These are phyloP conservation scores for Cladosporium sp. DNA, from an alignment of 2,329 filamentous ascomycete genomes.

Conservation along the genomic window DNA sequence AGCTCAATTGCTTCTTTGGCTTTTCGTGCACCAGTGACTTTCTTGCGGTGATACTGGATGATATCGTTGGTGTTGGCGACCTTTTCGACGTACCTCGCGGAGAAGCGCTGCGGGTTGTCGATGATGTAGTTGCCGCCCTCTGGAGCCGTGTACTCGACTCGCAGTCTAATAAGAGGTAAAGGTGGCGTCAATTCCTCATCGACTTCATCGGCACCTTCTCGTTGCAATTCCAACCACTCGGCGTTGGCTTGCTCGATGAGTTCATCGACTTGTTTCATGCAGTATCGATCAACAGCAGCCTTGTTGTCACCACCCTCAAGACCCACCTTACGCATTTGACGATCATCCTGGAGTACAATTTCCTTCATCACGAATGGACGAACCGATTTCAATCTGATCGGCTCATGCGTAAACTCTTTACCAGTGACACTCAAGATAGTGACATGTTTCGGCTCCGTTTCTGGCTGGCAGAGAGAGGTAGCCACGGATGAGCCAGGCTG, in stretches of 20 bases:
- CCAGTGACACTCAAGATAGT: constrained; percentile 80
- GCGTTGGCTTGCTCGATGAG: constrained; percentile 80
- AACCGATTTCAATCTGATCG: constrained; percentile 80
- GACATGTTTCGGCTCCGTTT: constrained; percentile 87
- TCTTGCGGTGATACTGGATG: constrained; percentile 88
- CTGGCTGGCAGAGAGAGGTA: constrained; percentile 83
- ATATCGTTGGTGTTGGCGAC: constrained; percentile 95
- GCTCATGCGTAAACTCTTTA: constrained; percentile 73
- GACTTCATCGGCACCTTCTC: constrained; percentile 48
- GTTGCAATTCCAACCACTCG: constrained; percentile 75
- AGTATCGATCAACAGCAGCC: constrained; percentile 69
- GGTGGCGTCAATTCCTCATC: constrained; percentile 61
- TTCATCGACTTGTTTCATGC: constrained; percentile 75
- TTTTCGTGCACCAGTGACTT: constrained; percentile 52
- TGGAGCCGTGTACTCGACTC: constrained; percentile 82
- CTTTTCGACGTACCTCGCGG: constrained; percentile 81
- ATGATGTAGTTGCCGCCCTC: constrained; percentile 83
- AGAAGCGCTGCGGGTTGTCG: constrained; percentile 95
- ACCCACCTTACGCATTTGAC: constrained; percentile 71
- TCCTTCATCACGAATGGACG: constrained; percentile 87
- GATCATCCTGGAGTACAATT: constrained; percentile 70
- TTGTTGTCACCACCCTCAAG: constrained; percentile 74
- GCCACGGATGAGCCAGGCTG: constrained; percentile 95
- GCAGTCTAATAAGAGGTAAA: constrained; percentile 78
- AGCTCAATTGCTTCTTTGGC: constrained; percentile 53